phyloP scores from a whole-genome alignment of 768 basidiomycete species.

The Suillus ampliporus region DNA sequence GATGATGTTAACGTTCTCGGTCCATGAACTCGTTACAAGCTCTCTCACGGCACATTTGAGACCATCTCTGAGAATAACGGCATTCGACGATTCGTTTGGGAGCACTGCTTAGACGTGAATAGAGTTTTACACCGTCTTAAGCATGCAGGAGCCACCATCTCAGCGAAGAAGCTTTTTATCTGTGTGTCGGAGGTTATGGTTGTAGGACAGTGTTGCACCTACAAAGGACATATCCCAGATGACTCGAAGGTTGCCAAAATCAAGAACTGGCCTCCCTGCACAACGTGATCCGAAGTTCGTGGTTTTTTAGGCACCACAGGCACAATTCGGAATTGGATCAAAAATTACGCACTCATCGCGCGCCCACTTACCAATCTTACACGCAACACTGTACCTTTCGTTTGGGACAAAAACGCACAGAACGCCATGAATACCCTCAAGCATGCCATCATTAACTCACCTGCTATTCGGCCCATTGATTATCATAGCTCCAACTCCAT shows the following conservation, averaged over 20 bases:
- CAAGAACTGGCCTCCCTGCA: slow-evolving; percentile 29
- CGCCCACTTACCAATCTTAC: slow-evolving; percentile 22
- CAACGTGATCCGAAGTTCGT: slow-evolving; percentile 26
- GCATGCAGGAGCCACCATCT: slow-evolving; percentile 44
- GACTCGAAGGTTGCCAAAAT: slow-evolving; percentile 12
- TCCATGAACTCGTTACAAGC: slow-evolving; percentile 26
- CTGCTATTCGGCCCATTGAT: slow-evolving; percentile 39
- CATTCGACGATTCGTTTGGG: slow-evolving; percentile 42
- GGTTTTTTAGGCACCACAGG: slow-evolving; percentile 40
- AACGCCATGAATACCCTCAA: slow-evolving; percentile 27
- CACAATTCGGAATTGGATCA: slow-evolving; percentile 36
- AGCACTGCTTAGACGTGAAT: slow-evolving; percentile 43
- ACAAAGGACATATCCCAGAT: slow-evolving; percentile 35
- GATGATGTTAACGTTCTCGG: slow-evolving; percentile 35
- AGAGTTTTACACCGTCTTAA: slow-evolving; percentile 39
- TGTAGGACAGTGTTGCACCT: slow-evolving; percentile 34
- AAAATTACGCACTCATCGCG: slow-evolving; percentile 31
- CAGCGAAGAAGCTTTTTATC: slow-evolving; percentile 39
- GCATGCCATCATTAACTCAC: slow-evolving; percentile 23
- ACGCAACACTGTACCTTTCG: too few relatives aligned
- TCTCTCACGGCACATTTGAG: slow-evolving; percentile 21
- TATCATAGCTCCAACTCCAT: slow-evolving; percentile 33
- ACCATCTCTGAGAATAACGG: slow-evolving; percentile 30
- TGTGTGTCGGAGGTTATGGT: slow-evolving; percentile 26
- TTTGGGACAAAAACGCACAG: too few relatives aligned